These are phyloP conservation scores for Dipteronia dyeriana DNA, from an alignment of 345 rosid genomes.

Conservation along the genomic window DNA sequence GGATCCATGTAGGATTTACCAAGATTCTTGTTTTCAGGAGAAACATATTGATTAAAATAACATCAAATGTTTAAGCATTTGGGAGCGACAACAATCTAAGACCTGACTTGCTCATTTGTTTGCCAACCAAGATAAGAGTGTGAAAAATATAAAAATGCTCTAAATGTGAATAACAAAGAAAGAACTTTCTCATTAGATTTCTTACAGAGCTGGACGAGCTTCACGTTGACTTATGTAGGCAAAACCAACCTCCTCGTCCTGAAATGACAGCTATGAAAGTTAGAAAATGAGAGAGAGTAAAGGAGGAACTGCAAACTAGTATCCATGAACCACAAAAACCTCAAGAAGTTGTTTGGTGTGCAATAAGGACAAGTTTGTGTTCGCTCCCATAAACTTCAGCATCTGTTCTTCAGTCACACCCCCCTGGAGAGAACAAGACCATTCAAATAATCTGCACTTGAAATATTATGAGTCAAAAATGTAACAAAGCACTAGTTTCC, in stretches of 20 bases:
- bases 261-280: constrained; percentile 25
- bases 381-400: constrained; percentile 96
- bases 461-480: constrained; percentile 5
- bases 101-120: not conserved
- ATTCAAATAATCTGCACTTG: constrained; percentile 16
- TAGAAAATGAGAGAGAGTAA: constrained; percentile 16
- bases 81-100: not conserved
- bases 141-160: not conserved
- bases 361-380: constrained; percentile 61
- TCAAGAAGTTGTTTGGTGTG: constrained; percentile 89
- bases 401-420: constrained; percentile 97
- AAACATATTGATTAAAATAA: not conserved
- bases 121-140: not conserved
- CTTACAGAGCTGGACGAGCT: constrained; percentile 90
- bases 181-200: constrained; percentile 24
- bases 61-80: not conserved
- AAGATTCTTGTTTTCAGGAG: not conserved
- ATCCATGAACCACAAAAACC: constrained; percentile 44
- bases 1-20: not conserved
- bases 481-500: constrained; percentile 12
- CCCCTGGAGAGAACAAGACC: constrained; percentile 47
- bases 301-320: constrained; percentile 11
- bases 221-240: constrained; percentile 90
- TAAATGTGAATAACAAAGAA: constrained; percentile 11
- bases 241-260: constrained; percentile 90